Base-by-base conservation (phyloP, 768 basidiomycete species). In the Leccinum boreale region DNA sequence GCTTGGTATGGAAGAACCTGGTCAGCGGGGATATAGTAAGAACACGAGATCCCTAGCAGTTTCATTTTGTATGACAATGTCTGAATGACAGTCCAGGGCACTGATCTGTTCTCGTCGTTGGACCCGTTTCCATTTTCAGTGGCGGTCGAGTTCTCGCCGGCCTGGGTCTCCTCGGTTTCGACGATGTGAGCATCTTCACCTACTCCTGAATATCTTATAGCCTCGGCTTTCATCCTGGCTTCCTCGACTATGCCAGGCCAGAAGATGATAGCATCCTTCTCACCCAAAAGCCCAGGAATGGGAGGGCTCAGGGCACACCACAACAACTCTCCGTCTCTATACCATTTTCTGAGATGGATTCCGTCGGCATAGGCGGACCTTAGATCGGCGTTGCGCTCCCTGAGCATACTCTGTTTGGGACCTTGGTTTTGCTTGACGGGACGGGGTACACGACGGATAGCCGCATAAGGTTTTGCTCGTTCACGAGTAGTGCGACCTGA, bases 171-270 rank as follows among this genome's bases (percentile, higher is more conserved):
- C 36, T 63, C 33, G 45, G 55, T 35, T 50, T 42, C 23, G 21
- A 42, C 29, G 26, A 6, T 19, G 1, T 15, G 50, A 44, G 33
- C 23, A n/a, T 19, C 26, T 23, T 53, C 61, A 12, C 50, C 55
- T 49, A 56, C 10, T n/a, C 56, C 17, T 7, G 58, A 55, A 42
- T 71, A 66, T 10, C 76, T 75, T 1, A 77, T 62, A 26, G 81
- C 68, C 44, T 75, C 71, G 3, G 78, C 74, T 65, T 79, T 83
- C 53, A 87, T 67, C 55, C 75, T 78, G 15, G 78, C 68, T 56
- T 86, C 82, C 17, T 85, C 79, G 8, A 92, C 79, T 21, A 91
- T 64, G 1, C 81, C 89, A 1, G 90, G 90, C 91, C 91, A 93
- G 64, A 83, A 86, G 24, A 71, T 66, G 60, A 93, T 87, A n/a